phyloP scores from a whole-genome alignment of 2,329 filamentous ascomycete species.

The Aspergillus clavatus region DNA sequence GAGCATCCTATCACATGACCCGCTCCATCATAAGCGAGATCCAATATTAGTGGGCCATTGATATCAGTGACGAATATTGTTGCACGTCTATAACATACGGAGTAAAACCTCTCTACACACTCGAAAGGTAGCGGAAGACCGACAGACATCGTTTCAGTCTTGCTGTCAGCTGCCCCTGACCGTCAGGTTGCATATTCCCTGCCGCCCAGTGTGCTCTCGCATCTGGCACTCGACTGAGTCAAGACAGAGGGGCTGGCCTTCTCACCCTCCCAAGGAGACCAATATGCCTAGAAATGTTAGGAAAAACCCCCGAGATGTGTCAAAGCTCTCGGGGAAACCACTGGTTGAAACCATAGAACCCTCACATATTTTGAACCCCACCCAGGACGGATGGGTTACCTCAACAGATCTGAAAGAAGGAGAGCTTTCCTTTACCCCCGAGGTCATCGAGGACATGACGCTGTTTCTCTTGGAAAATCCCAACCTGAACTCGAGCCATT shows the following conservation, averaged over 20 bases:
- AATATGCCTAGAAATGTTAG: slow-evolving; percentile 16
- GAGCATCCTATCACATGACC: not conserved
- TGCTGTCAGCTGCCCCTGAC: not conserved
- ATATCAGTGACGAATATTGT: no score
- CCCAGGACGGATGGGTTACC: slow-evolving; percentile 28
- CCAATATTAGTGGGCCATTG: not conserved
- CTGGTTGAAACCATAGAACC: slow-evolving; percentile 25
- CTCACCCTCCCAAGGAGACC: not conserved
- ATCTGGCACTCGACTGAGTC: not conserved
- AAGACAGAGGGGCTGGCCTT: not conserved
- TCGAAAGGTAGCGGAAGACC: not conserved
- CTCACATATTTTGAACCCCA: slow-evolving; percentile 18
- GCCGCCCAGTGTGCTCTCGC: not conserved
- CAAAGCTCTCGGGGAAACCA: slow-evolving; percentile 23
- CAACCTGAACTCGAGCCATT: slow-evolving; percentile 54
- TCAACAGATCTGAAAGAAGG: slow-evolving; percentile 27
- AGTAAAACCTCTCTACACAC: no score
- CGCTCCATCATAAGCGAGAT: not conserved
- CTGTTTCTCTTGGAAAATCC: slow-evolving; percentile 48
- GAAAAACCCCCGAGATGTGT: slow-evolving; percentile 19
- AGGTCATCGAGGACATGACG: slow-evolving; percentile 47
- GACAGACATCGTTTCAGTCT: not conserved
- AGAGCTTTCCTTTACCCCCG: slow-evolving; percentile 21
- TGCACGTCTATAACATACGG: no score
- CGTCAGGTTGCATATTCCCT: not conserved